These are phyloP conservation scores for Pseudocercospora musae DNA, from an alignment of 2,329 filamentous ascomycete species.

Conservation along the genomic window DNA sequence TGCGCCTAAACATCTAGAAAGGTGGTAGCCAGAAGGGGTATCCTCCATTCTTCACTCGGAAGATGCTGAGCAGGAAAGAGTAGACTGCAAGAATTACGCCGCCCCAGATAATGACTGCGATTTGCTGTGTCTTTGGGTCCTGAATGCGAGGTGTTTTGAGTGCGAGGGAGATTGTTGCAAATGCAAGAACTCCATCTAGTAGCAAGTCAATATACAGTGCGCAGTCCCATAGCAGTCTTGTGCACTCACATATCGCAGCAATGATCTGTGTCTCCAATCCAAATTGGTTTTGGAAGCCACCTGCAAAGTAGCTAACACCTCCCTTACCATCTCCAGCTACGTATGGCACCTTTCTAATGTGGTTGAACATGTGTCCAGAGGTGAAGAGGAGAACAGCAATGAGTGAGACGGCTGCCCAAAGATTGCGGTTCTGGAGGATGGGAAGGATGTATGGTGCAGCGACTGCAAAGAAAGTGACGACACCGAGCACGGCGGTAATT, in stretches of 20 bases:
- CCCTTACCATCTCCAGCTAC: slow-evolving; percentile 80
- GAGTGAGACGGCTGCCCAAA: slow-evolving; percentile 88
- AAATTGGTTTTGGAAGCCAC: slow-evolving; percentile 88
- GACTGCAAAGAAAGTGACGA: slow-evolving; percentile 65
- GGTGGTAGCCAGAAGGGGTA: slow-evolving; percentile 95
- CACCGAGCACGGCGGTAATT: slow-evolving; percentile 66
- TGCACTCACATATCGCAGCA: slow-evolving; percentile 79
- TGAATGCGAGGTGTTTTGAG: slow-evolving; percentile 88
- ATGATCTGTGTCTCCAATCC: slow-evolving; percentile 95
- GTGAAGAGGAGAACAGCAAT: slow-evolving; percentile 90
- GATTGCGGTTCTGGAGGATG: slow-evolving; percentile 80
- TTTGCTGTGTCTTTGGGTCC: slow-evolving; percentile 72
- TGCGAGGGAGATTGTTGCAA: slow-evolving; percentile 85
- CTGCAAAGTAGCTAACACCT: slow-evolving; percentile 84
- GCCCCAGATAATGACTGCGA: slow-evolving; percentile 77
- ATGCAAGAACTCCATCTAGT: slow-evolving; percentile 74
- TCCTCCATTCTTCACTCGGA: slow-evolving; percentile 89
- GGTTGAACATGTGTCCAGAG: slow-evolving; percentile 98
- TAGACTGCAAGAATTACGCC: slow-evolving; percentile 76
- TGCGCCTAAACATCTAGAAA: too few species aligned
- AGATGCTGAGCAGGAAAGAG: slow-evolving; percentile 90
- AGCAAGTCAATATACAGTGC: background rate
- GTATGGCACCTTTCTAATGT: slow-evolving; percentile 94
- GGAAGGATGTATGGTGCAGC: slow-evolving; percentile 77
- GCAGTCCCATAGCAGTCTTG: too few species aligned